Evolutionary conservation across 495 filamentous ascomycete species (phyloP), one percentile per base, ranked within the genome.

Genomic region (Talaromyces liani): DNA sequence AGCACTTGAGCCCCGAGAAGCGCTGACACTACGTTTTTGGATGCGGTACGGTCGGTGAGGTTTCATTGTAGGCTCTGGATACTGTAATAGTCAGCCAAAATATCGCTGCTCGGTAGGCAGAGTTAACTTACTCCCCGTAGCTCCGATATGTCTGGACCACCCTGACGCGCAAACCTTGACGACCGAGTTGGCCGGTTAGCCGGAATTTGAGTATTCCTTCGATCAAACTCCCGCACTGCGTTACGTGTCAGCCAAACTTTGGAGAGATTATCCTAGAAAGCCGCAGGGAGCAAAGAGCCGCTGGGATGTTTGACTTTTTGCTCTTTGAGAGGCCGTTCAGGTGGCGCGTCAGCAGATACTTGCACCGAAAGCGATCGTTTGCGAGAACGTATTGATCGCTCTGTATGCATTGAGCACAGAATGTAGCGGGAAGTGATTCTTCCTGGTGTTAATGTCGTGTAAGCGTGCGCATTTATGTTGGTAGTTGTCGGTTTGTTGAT

Each of bases 71-170:
- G 54, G 54, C 24, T 57, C 54, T 27, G 25, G 54, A 57, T 33
- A 57, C 54, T 57, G 27, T 3, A 57, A 33, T 18, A 31, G 12
- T 57, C 24, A 57, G 54, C 33, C 54, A 27, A 6, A 57, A 57
- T 33, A 8, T 57, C n/a, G n/a, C n/a, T n/a, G n/a, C n/a, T 57
- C 9, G 8, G 27, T 33, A 18, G 16, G 1, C 54, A 0, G 22
- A 57, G 27, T 1, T 57, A 57, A 51, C 54, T 57, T 57, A 57
- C 54, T 27, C 54, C 54, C 22, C 54, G 54, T 60, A 62, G 69
- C 33, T 64, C 41, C 16, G 60, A 62, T 60, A 60, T 10, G 12
- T 60, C 58, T 47, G 58, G 58, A 60, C 58, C 58, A 4, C 58
- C 58, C 14, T 60, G 18, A 41, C 33, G 33, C 20, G 33, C 58